A percentile compares a stretch with the other conserved stretches of the same genome.
phyloP scores from a whole-genome alignment of 306 rosid species.

The Acmispon strigosus region DNA sequence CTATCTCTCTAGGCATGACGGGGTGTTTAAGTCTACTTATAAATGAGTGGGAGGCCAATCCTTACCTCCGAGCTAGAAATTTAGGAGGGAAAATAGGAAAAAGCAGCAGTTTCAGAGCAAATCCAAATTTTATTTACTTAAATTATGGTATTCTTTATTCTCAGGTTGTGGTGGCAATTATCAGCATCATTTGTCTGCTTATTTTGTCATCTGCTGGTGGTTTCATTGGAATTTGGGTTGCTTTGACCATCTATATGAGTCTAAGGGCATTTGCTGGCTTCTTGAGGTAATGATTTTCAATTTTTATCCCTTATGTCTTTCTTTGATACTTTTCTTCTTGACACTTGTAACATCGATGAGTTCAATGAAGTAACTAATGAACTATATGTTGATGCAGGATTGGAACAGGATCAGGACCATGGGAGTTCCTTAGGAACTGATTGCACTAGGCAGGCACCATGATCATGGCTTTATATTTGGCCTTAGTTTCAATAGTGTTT shows the following conservation, averaged over 20 bases:
- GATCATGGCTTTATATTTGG: conserved; percentile 3
- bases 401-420: conserved; percentile 96
- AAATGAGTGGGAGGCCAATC: no score
- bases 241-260: conserved; percentile 81
- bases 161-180: conserved; percentile 76
- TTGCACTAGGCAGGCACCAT: not conserved
- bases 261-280: conserved; percentile 81
- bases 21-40: no score
- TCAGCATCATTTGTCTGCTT: conserved; percentile 72
- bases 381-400: conserved; percentile 45
- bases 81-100: not conserved
- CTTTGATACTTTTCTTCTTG: not conserved
- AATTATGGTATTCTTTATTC: not conserved
- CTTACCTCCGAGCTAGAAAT: not conserved
- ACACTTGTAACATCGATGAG: not conserved
- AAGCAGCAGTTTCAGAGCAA: not conserved
- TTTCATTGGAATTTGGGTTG: conserved; percentile 87
- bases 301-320: not conserved
- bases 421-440: conserved; percentile 58
- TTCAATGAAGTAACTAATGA: not conserved
- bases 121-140: not conserved
- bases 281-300: conserved; percentile 51
- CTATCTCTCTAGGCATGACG: no score
- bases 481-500: conserved; percentile 5
- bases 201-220: conserved; percentile 62